Conservation (phyloP, 2,329 filamentous ascomycete species). For the Xylaria sp. region DNA sequence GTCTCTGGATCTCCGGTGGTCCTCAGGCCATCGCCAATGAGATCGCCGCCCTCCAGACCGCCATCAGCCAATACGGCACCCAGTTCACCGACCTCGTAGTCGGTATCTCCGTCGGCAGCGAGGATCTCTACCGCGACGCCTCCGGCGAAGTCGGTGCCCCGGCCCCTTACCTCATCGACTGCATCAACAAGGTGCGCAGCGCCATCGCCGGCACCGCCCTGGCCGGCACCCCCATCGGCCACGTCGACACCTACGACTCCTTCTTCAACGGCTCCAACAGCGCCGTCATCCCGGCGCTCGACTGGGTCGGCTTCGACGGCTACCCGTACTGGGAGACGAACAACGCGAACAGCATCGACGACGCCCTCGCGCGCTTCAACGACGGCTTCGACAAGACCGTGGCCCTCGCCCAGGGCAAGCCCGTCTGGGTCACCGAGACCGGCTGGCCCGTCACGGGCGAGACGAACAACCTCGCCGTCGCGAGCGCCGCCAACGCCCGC, state of each 20-base stretch:
- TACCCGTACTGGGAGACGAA: constrained; percentile 50
- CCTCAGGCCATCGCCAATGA: constrained; percentile 40
- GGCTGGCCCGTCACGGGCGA: constrained; percentile 51
- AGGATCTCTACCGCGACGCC: constrained; percentile 49
- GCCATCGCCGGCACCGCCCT: constrained; percentile 39
- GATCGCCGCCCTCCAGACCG: constrained; percentile 45
- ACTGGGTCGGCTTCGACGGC: constrained; percentile 50
- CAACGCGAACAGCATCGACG: constrained; percentile 39
- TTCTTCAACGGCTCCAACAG: constrained; percentile 46
- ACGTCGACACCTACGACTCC: constrained; percentile 53
- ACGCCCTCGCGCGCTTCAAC: constrained; percentile 41
- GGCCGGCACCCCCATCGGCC: constrained; percentile 40
- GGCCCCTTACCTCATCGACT: constrained; percentile 48
- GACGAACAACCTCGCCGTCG: constrained; percentile 40
- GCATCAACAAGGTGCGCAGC: constrained; percentile 51
- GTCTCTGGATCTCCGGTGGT: constrained; percentile 43
- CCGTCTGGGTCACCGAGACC: constrained; percentile 61
- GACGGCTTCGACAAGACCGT: constrained; percentile 32
- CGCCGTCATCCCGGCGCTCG: constrained; percentile 45
- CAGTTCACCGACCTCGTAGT: constrained; percentile 42
- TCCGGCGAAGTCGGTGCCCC: constrained; percentile 33
- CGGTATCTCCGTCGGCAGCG: constrained; percentile 50
- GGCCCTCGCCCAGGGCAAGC: constrained; percentile 48
- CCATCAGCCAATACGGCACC: constrained; percentile 41
- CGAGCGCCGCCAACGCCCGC: constrained; percentile 43